phyloP scores from a whole-genome alignment of 495 filamentous ascomycete genomes.

The Hyaloscypha variabilis region DNA sequence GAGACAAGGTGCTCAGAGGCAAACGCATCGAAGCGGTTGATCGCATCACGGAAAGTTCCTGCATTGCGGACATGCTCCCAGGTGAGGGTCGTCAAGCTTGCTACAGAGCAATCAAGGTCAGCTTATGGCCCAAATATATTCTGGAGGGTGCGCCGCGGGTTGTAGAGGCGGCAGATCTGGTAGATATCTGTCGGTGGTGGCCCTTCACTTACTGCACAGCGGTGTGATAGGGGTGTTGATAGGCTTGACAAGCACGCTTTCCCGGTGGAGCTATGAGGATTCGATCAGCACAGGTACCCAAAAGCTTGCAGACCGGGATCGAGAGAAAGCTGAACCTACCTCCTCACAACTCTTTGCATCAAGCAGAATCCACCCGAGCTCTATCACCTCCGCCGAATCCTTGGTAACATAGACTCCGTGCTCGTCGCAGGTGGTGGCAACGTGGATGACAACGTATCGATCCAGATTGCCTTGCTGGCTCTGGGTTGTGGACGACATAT shows the following conservation, averaged over 20 bases:
- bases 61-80: slow-evolving; percentile 99
- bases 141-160: slow-evolving; percentile 1
- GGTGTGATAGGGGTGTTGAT: slow-evolving; percentile 98
- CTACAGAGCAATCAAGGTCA: slow-evolving; percentile 36
- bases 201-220: slow-evolving; percentile 85
- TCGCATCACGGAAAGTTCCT: slow-evolving; percentile 93
- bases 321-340: slow-evolving; percentile 53
- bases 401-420: slow-evolving; percentile 99
- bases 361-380: slow-evolving; percentile 95
- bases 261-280: slow-evolving; percentile 75
- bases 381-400: slow-evolving; percentile 98
- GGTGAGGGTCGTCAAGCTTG: slow-evolving; percentile 94
- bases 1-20: slow-evolving; percentile 82
- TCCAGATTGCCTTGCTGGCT: slow-evolving; percentile 66
- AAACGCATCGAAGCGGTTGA: slow-evolving; percentile 92
- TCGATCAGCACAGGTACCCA: slow-evolving; percentile 17
- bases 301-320: neutral
- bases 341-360: slow-evolving; percentile 90
- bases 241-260: slow-evolving; percentile 95
- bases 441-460: slow-evolving; percentile 95
- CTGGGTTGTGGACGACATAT: slow-evolving; percentile 30
- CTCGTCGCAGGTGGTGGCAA: slow-evolving; percentile 98
- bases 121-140: slow-evolving; percentile 14
- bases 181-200: neutral
- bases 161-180: slow-evolving; percentile 20